Evolutionary conservation across 192 early-diverging fungal genomes (phyloP).

Genomic region (Linnemannia exigua): DNA sequence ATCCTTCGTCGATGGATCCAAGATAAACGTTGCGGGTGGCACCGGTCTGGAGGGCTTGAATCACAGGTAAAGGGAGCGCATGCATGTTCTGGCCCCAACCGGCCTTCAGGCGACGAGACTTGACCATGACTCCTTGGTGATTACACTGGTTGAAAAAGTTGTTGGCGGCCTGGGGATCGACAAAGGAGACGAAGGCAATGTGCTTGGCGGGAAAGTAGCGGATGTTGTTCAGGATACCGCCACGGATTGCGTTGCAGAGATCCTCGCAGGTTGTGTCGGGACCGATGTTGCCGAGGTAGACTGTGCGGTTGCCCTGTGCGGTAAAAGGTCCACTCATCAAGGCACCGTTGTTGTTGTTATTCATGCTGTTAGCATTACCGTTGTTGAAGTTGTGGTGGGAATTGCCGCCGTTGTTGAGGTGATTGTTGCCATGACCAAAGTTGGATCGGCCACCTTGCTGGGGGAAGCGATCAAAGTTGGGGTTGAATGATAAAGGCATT

Average conservation of each 20-base stretch:
- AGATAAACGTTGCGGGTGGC: slow-evolving; percentile 90
- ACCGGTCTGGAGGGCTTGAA: slow-evolving; percentile 68
- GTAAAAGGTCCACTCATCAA: slow-evolving; percentile 26
- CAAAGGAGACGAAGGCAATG: slow-evolving; percentile 89
- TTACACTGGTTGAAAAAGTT: slow-evolving; percentile 72
- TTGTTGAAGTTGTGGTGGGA: slow-evolving; percentile 20
- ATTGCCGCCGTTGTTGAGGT: slow-evolving; percentile 1
- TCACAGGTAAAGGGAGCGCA: slow-evolving; percentile 65
- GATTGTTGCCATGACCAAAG: slow-evolving; percentile 22
- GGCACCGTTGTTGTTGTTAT: slow-evolving; percentile 17
- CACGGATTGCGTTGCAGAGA: slow-evolving; percentile 89
- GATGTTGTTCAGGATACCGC: slow-evolving; percentile 86
- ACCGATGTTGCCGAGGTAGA: slow-evolving; percentile 87
- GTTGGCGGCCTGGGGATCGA: slow-evolving; percentile 77
- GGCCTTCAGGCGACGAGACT: slow-evolving; percentile 81
- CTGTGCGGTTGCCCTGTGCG: slow-evolving; percentile 75
- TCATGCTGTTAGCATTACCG: slow-evolving; percentile 8
- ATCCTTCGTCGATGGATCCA: slow-evolving; percentile 73
- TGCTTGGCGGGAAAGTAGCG: slow-evolving; percentile 82
- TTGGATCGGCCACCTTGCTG: slow-evolving; percentile 30
- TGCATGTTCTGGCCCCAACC: slow-evolving; percentile 84
- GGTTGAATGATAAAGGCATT: slow-evolving; percentile 31
- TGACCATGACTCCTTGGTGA: slow-evolving; percentile 75
- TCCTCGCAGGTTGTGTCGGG: slow-evolving; percentile 86
- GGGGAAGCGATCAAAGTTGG: slow-evolving; percentile 55